These are phyloP conservation scores for Hypoxylon cercidicola DNA, from an alignment of 495 filamentous ascomycete species.

Conservation along the genomic window DNA sequence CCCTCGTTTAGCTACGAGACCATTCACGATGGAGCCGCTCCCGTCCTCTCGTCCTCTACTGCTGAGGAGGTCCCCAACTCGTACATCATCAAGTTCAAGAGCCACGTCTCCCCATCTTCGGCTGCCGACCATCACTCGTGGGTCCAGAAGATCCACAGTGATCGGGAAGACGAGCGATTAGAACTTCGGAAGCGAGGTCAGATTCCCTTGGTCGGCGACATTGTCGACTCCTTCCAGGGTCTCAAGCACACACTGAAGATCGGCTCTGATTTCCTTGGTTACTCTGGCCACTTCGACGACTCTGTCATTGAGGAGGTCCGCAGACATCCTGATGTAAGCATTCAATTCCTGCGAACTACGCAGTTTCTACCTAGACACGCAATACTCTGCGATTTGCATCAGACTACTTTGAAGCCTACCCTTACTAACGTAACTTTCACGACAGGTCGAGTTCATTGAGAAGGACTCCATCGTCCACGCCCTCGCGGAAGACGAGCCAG, in stretches of 20 bases:
- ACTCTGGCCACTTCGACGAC: slow-evolving; percentile 96
- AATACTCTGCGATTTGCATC: not conserved
- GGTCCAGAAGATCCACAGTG: slow-evolving; percentile 84
- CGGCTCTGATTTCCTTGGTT: slow-evolving; percentile 82
- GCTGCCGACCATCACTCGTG: slow-evolving; percentile 85
- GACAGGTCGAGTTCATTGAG: slow-evolving; percentile 95
- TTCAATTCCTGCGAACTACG: slow-evolving; percentile 42
- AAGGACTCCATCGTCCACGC: slow-evolving; percentile 91
- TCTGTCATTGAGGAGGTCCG: slow-evolving; percentile 92
- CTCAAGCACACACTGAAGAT: slow-evolving; percentile 97
- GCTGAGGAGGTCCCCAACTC: slow-evolving; percentile 83
- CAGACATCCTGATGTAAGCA: slow-evolving; percentile 97
- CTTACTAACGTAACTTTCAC: slow-evolving; percentile 28
- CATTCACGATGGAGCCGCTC: slow-evolving; percentile 87
- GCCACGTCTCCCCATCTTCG: slow-evolving; percentile 76
- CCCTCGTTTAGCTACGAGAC: slow-evolving; percentile 78
- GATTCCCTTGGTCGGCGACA: slow-evolving; percentile 72
- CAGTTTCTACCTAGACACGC: not conserved
- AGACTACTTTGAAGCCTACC: slow-evolving; percentile 2
- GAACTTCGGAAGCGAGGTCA: slow-evolving; percentile 93
- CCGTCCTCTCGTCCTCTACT: slow-evolving; percentile 82
- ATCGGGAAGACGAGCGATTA: slow-evolving; percentile 66
- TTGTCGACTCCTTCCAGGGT: slow-evolving; percentile 79
- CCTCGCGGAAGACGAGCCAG: slow-evolving; percentile 53
- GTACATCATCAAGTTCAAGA: slow-evolving; percentile 99